Percentiles rank a stretch among this genome's conserved stretches.
Conservation (phyloP, 2,329 filamentous ascomycete genomes). For the Microcera coccophila region DNA sequence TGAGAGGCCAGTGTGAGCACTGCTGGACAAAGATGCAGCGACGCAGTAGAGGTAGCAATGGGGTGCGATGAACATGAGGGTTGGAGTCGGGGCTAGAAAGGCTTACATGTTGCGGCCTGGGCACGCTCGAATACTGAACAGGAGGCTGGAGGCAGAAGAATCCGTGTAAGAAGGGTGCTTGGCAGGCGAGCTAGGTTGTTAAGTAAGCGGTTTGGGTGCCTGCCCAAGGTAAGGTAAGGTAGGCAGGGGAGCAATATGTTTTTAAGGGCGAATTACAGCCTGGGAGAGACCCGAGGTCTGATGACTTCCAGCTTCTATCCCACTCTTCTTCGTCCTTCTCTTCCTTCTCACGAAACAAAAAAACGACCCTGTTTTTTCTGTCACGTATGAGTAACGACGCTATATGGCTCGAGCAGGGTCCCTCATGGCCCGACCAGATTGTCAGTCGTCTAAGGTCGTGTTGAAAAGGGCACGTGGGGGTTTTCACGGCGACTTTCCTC, state of each 20-base stretch:
- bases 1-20: conserved; percentile 3
- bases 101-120: conserved; percentile 36
- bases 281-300: not conserved
- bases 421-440: not conserved
- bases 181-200: no score
- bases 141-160: no score
- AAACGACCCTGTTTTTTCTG: not conserved
- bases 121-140: no score
- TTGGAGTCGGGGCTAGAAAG: conserved; percentile 5
- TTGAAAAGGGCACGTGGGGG: conserved; percentile 1
- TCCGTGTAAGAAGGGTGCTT: no score
- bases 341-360: not conserved
- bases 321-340: not conserved
- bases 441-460: not conserved
- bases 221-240: not conserved
- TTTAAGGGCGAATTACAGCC: conserved; percentile 5
- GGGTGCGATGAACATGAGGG: not conserved
- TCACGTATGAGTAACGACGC: conserved; percentile 1
- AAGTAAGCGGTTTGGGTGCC: not conserved
- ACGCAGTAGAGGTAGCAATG: not conserved
- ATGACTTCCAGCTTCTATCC: not conserved
- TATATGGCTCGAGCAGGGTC: conserved; percentile 1
- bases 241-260: no score
- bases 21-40: conserved; percentile 6
- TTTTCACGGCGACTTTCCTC: not conserved